A percentile compares a stretch with the other conserved stretches of the same genome.
Conservation (phyloP, 164 flowering plant species). For the Amborella trichopoda region DNA sequence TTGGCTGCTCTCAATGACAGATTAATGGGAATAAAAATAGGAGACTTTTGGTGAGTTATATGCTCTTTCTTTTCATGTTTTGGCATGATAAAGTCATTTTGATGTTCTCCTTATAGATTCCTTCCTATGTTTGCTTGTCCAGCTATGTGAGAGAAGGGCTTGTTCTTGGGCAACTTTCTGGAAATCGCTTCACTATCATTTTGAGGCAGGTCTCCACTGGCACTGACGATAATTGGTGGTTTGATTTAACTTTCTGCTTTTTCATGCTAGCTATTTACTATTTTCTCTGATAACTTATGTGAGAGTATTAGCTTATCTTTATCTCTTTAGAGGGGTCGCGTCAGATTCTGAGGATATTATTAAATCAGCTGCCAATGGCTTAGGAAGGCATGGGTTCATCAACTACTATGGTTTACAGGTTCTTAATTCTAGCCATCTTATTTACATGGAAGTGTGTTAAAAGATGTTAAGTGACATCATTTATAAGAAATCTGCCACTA, state of each 20-base stretch:
- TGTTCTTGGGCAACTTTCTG: constrained; percentile 87
- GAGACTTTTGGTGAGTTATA: constrained; percentile 70
- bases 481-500: too few species aligned
- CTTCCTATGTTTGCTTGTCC: too few species aligned
- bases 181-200: constrained; percentile 82
- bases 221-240: too few species aligned
- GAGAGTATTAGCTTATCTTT: too few species aligned
- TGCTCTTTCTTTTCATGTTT: constrained; percentile 1
- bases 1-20: constrained; percentile 70
- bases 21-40: constrained; percentile 87
- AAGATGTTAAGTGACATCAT: too few species aligned
- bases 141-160: constrained; percentile 83
- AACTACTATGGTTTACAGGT: constrained; percentile 98
- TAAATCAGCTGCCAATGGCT: constrained; percentile 56
- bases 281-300: too few species aligned
- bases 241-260: too few species aligned
- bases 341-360: constrained; percentile 74
- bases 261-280: too few species aligned
- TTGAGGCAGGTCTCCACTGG: constrained; percentile 44
- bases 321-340: constrained; percentile 59
- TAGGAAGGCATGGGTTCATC: constrained; percentile 75
- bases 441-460: too few species aligned
- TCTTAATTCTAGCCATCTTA: constrained; percentile 7
- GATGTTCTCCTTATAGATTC: too few species aligned
- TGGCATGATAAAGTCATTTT: too few species aligned